Evolutionary conservation across 2,329 filamentous ascomycete genomes (phyloP).

Genomic region (Esteya vermicola): DNA sequence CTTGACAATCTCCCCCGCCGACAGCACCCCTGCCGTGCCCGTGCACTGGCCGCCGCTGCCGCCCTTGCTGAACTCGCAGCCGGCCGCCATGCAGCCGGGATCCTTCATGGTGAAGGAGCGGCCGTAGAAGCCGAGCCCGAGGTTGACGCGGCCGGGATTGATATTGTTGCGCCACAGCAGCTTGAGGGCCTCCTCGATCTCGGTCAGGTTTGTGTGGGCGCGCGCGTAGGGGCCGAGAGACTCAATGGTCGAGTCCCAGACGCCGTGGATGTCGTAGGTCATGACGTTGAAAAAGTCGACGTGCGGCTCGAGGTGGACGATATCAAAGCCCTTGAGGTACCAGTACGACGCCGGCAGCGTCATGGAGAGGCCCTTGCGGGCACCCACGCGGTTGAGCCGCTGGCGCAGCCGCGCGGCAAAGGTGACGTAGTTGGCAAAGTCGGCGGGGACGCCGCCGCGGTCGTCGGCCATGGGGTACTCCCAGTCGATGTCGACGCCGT

Average conservation of each 20-base stretch:
- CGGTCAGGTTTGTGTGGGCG: constrained; percentile 30
- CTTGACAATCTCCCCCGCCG: constrained; percentile 13
- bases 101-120: constrained; percentile 10
- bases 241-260: constrained; percentile 19
- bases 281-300: constrained; percentile 11
- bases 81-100: constrained; percentile 12
- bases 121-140: constrained; percentile 31
- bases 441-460: constrained; percentile 8
- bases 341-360: constrained; percentile 9
- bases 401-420: background rate
- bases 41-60: constrained; percentile 13
- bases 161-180: constrained; percentile 32
- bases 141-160: constrained; percentile 22
- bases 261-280: constrained; percentile 25
- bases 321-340: constrained; percentile 11
- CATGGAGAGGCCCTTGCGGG: constrained; percentile 1
- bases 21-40: constrained; percentile 9
- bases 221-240: constrained; percentile 16
- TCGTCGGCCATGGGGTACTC: constrained; percentile 9
- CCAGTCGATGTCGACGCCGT: constrained; percentile 10
- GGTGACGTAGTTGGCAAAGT: constrained; percentile 7
- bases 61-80: constrained; percentile 13
- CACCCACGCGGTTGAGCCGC: background rate
- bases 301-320: constrained; percentile 10
- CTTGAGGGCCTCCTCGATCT: constrained; percentile 25